These are phyloP conservation scores for Eucalyptus sideroxylon DNA, from an alignment of 345 rosid species.

Conservation along the genomic window DNA sequence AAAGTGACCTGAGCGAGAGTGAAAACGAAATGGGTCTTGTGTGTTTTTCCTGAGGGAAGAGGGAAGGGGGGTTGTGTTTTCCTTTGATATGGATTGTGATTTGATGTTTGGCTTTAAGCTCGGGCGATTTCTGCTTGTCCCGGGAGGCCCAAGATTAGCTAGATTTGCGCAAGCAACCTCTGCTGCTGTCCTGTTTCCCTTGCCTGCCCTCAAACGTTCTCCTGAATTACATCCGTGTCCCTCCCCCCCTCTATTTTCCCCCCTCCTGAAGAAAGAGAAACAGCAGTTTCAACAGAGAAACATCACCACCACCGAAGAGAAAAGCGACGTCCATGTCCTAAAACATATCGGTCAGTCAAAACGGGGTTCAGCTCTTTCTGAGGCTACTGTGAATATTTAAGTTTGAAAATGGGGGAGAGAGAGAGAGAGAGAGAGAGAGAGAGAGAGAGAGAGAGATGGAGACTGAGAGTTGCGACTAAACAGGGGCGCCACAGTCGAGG, in stretches of 20 bases:
- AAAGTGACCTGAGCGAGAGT: neutral
- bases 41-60: neutral
- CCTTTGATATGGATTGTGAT: neutral
- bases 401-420: neutral
- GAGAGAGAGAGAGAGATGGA: neutral
- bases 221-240: neutral
- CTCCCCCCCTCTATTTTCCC: neutral
- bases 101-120: neutral
- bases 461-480: neutral
- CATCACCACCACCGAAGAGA: neutral
- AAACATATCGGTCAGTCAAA: neutral
- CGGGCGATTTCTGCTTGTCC: neutral
- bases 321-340: neutral
- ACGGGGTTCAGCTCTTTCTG: neutral
- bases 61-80: neutral
- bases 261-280: neutral
- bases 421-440: neutral
- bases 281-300: neutral
- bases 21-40: neutral
- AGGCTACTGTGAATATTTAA: neutral
- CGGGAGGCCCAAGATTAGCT: constrained; percentile 8
- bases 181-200: neutral
- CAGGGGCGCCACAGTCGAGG: constrained; percentile 21
- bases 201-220: neutral
- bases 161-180: constrained; percentile 30